Evolutionary conservation across 495 filamentous ascomycete species (phyloP), one percentile per base, ranked within the genome.

Genomic region (Hypoxylon fragiforme): DNA sequence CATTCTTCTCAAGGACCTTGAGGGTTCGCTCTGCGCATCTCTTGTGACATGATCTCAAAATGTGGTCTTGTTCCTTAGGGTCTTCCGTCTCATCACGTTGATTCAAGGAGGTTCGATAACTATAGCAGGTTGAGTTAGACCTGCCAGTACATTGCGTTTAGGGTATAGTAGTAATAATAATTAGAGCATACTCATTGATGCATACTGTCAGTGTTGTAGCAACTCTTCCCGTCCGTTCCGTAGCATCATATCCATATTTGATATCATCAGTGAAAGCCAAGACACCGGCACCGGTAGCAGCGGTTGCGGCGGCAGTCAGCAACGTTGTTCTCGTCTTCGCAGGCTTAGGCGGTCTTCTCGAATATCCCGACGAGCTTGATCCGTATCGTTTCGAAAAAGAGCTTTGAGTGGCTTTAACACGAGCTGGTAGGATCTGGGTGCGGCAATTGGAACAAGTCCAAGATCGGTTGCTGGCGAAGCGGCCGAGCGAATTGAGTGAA

Each of bases 11-110:
- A 20, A 99, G 73, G 0, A 94, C 91, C 28, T 78, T 77, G 13
- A 97, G 74, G 8, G 94, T 96, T 46, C 94, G 84, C 42, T 70
- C 63, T 9, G 94, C 95, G 72, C 94, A 99, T 64, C 94, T 82
- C 69, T 92, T 86, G 73, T 99, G 94, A 66, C 94, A 97, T 62
- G 83, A 84, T 57, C 83, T 85, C 39, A 99, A 77, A n/a, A 84
- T 62, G 21, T 68, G 70, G n/a, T 80, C 74, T 61, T 81, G 76
- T 65, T 92, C 83, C 39, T 82, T 81, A 26, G 81, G 67, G 43
- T 83, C 77, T 28, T 84, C 75, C 36, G 77, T 67, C 50, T 71
- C 70, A 34, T 82, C 77, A n/a, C 83, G 79, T 62, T 82, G 66
- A 49, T 87, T 91, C 40, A 96, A 74, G 4, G 90, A 90, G 12